A percentile compares a stretch with the other conserved stretches of the same genome.
phyloP scores from a whole-genome alignment of 148 eudicot species.

The Heliosperma pusillum region DNA sequence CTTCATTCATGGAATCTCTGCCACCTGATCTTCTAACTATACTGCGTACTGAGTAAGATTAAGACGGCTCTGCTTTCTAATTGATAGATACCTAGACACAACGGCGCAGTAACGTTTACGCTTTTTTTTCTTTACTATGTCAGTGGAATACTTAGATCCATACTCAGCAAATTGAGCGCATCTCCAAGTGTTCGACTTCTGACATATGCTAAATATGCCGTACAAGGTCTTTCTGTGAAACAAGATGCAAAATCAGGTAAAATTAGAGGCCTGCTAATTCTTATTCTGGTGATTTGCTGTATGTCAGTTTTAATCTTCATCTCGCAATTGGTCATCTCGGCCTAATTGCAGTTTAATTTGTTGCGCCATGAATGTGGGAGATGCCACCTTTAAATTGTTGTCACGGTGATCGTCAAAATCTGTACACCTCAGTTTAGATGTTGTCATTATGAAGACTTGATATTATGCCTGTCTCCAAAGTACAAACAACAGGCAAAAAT shows the following conservation, averaged over 20 bases:
- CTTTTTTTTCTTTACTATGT: slow-evolving; percentile 14
- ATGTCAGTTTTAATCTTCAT: too few relatives aligned
- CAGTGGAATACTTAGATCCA: slow-evolving; percentile 76
- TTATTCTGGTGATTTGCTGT: neutral
- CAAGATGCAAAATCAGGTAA: slow-evolving; percentile 49
- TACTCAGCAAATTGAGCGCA: slow-evolving; percentile 65
- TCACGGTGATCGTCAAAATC: neutral
- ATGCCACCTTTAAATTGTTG: neutral
- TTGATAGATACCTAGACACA: neutral
- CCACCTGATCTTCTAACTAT: slow-evolving; percentile 68
- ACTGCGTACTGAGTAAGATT: slow-evolving; percentile 72
- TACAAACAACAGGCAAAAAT: neutral
- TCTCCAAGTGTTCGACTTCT: slow-evolving; percentile 55
- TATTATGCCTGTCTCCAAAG: neutral
- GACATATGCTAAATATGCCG: slow-evolving; percentile 67
- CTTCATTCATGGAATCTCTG: slow-evolving; percentile 86
- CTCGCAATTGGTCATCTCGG: too few relatives aligned
- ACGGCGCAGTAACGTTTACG: neutral
- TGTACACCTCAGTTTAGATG: neutral
- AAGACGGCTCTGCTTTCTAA: neutral
- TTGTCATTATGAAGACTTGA: too few relatives aligned
- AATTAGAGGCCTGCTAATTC: neutral
- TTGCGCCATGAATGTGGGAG: too few relatives aligned
- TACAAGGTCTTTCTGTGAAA: slow-evolving; percentile 53
- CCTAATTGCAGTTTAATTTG: too few relatives aligned